These are phyloP conservation scores for Fusarium sp. DNA, from an alignment of 2,329 filamentous ascomycete species.

Conservation along the genomic window DNA sequence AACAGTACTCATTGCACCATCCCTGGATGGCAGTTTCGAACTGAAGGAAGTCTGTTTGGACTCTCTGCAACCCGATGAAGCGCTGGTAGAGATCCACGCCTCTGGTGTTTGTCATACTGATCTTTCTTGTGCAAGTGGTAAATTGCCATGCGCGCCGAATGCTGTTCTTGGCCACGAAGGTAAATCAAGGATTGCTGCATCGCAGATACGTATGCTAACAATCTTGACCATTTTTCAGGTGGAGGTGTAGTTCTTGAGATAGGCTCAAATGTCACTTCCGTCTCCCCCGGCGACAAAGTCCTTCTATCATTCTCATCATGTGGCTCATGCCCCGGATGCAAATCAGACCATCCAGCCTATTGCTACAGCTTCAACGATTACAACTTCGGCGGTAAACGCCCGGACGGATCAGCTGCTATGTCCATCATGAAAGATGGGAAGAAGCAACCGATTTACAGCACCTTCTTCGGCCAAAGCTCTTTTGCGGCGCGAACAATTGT, in stretches of 20 bases:
- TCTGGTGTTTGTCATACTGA: slow-evolving; percentile 32
- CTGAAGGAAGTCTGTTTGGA: slow-evolving; percentile 2
- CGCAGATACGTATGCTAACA: accelerated
- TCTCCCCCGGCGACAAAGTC: slow-evolving; percentile 19
- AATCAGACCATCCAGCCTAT: slow-evolving; percentile 21
- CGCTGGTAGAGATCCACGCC: slow-evolving; percentile 20
- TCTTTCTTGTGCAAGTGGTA: slow-evolving; percentile 58
- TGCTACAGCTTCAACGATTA: slow-evolving; percentile 15
- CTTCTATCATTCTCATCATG: slow-evolving; percentile 24
- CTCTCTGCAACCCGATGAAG: slow-evolving; percentile 14
- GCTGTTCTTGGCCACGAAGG: slow-evolving; percentile 34
- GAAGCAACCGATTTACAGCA: not conserved
- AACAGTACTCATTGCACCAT: slow-evolving; percentile 10
- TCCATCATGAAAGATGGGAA: not conserved
- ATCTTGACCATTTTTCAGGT: not conserved
- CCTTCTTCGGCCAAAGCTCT: slow-evolving; percentile 34
- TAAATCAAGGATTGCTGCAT: slow-evolving; percentile 52
- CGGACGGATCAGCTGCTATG: slow-evolving; percentile 15
- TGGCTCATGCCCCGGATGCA: slow-evolving; percentile 8
- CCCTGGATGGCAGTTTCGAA: slow-evolving; percentile 2
- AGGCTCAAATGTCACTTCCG: not conserved
- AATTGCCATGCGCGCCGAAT: not conserved
- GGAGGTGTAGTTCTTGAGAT: slow-evolving; percentile 22
- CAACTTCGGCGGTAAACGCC: slow-evolving; percentile 24
- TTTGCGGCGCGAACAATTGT: slow-evolving; percentile 22